Evolutionary conservation across 2,329 filamentous ascomycete species (phyloP).

Genomic region (Fusarium chuoi): DNA sequence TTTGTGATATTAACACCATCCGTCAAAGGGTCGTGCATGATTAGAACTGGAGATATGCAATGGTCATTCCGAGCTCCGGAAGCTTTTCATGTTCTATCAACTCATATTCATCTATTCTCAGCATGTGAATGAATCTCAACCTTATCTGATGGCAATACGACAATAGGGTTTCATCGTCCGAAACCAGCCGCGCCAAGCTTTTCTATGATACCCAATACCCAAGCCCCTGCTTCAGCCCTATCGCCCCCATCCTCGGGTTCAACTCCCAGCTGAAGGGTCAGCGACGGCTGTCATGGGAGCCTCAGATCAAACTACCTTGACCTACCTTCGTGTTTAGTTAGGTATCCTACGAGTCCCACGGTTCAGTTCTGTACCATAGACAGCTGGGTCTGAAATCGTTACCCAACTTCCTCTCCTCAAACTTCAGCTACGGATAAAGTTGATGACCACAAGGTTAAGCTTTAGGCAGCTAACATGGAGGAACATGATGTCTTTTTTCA

Average conservation of each 20-base stretch:
- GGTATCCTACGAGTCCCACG: no score
- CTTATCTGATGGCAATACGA: background rate
- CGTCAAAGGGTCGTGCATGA: background rate
- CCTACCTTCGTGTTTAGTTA: background rate
- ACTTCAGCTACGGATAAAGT: background rate
- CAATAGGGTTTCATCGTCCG: background rate
- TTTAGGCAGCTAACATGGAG: no score
- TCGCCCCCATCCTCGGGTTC: background rate
- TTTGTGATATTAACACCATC: background rate
- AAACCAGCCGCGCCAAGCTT: background rate
- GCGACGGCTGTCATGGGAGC: background rate
- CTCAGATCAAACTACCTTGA: background rate
- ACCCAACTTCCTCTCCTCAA: background rate
- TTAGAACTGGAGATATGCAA: background rate
- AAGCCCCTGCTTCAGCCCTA: background rate
- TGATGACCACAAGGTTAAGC: background rate
- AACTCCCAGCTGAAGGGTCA: background rate
- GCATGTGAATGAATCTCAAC: background rate
- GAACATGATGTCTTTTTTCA: no score
- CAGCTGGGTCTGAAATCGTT: background rate
- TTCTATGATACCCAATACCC: background rate
- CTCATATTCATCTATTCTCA: background rate
- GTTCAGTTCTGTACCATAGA: background rate
- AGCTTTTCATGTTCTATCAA: background rate
- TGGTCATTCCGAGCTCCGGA: background rate